Base-by-base conservation (phyloP, 495 filamentous ascomycete species). In the Darksidea phi region DNA sequence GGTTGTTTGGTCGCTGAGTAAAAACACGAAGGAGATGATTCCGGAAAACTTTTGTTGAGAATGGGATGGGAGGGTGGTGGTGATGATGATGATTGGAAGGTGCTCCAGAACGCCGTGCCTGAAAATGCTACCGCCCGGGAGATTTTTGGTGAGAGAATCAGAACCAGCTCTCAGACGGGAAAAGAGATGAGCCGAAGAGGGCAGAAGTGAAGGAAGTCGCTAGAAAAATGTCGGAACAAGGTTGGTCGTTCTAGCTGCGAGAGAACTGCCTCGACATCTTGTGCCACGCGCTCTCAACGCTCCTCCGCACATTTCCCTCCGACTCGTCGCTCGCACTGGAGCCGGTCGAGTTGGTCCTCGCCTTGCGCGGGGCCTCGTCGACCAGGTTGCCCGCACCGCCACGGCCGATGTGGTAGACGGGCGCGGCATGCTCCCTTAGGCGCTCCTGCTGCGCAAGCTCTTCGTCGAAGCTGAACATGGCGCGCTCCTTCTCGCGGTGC, bases 391-490 rank as follows among this genome's bases (percentile, higher is more conserved):
- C 94, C 34, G 87, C 88, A 50, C 94, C 94, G 41, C 94, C 94
- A 32, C 92, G 84, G 42, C 94, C 94, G 54, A 94, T 86, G 70
- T 94, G 86, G 77, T 85, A 90, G 46, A 90, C 81, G 23, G 85
- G 84, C 5, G 83, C 84, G 8, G 67, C 61, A n/a, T 72, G 62
- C 70, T 79, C 81, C 65, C 82, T 79, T 61, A 82, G 73, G 61
- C 87, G 86, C 61, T 86, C 76, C 70, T 83, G 79, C 49, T 79
- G 78, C 66, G 87, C 82, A 59, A 93, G 84, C 72, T 97, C 93
- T 79, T 97, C 93, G 75, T 96, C 90, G 77, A 97, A 94, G 60
- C 83, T 87, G 78, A 96, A 88, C 67, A 90, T 84, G 63, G 88
- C 82, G 45, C 88, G 85, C 66, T 87, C 84, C 70, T 83, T 79